Base-by-base conservation (phyloP, 2,329 filamentous ascomycete genomes). In the Cadophora sp. region DNA sequence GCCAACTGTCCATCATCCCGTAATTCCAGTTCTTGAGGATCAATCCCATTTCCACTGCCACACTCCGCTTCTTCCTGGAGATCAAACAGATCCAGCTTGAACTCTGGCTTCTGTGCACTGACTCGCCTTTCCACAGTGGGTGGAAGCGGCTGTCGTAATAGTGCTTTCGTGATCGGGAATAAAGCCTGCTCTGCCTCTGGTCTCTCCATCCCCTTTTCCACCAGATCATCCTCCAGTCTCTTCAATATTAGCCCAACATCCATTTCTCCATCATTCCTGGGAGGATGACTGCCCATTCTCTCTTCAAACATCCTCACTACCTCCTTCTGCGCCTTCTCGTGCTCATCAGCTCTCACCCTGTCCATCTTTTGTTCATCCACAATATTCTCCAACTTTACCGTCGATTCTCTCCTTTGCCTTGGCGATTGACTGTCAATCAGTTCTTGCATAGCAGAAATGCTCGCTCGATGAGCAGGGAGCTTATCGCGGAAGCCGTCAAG, bases 101-200 rank as follows among this genome's bases (percentile, higher is more conserved):
- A 56, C 5, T 39, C 53, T 13, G 33, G 53, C 9, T 56, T 56
- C 18, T 36, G 53, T 13, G n/a, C 18, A 7, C 30, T 39, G 9
- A 18, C 11, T 20, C n/a, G 53, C 36, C 33, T 39, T 5, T 56
- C 53, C 2, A 30, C 20, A 22, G n/a, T n/a, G 3, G 30, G 18
- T 13, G 33, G 30, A 22, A 56, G 18, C 8, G 53, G 53, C n/a
- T 39, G 53, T 20, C 53, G 53, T 20, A 56, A 56, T 20, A 56
- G n/a, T 56, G 33, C 53, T 56, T 56, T 56, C n/a, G 53, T 56
- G 20, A 56, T 56, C 4, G 53, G 53, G 20, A 56, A 56, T 14
- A 56, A 18, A 3, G 33, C n/a, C 3, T 39, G 53, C 18, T 56
- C 53, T n/a, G 33, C 33, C n/a, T 56, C 30, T 14, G 22, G 6